A percentile compares a stretch with the other conserved stretches of the same genome.
Evolutionary conservation across 2,329 filamentous ascomycete species (phyloP).

Genomic region (Xylariales sp.): DNA sequence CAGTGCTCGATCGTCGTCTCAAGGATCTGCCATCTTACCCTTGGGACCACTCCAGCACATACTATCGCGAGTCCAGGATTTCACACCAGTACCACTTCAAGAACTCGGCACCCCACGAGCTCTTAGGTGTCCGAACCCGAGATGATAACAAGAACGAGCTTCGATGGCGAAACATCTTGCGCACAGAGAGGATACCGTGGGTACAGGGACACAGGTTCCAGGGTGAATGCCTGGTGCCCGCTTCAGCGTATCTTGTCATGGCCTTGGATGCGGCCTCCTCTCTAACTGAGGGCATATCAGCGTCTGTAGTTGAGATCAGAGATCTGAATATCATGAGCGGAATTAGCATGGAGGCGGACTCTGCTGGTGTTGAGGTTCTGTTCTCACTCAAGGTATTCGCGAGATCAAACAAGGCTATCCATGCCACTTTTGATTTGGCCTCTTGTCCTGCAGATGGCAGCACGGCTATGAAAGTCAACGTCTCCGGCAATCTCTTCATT

Average conservation of each 20-base stretch:
- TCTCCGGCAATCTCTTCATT: slow-evolving; percentile 26
- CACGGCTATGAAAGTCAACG: slow-evolving; percentile 30
- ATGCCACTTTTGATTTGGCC: slow-evolving; percentile 27
- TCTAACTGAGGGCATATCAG: slow-evolving; percentile 15
- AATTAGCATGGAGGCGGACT: slow-evolving; percentile 21
- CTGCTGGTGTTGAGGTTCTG: slow-evolving; percentile 29
- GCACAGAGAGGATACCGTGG: slow-evolving; percentile 33
- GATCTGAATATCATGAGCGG: slow-evolving; percentile 22
- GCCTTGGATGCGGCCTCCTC: slow-evolving; percentile 36
- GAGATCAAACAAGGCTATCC: slow-evolving; percentile 14
- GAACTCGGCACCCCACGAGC: slow-evolving; percentile 25
- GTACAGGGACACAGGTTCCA: slow-evolving; percentile 36
- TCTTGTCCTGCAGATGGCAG: slow-evolving; percentile 27
- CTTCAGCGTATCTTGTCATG: slow-evolving; percentile 43
- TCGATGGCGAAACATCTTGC: slow-evolving; percentile 37
- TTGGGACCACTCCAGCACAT: slow-evolving; percentile 40
- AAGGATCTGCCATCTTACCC: slow-evolving; percentile 36
- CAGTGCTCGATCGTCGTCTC: slow-evolving; percentile 10
- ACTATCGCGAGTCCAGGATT: slow-evolving; percentile 39
- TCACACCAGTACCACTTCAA: slow-evolving; percentile 33
- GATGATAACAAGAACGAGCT: slow-evolving; percentile 30
- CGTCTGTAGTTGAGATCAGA: slow-evolving; percentile 20
- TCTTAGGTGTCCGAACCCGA: slow-evolving; percentile 30
- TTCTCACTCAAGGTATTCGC: slow-evolving; percentile 26
- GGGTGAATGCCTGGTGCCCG: slow-evolving; percentile 38